Conservation (phyloP, 192 early-diverging fungal species). For the Backusella morwellensis region DNA sequence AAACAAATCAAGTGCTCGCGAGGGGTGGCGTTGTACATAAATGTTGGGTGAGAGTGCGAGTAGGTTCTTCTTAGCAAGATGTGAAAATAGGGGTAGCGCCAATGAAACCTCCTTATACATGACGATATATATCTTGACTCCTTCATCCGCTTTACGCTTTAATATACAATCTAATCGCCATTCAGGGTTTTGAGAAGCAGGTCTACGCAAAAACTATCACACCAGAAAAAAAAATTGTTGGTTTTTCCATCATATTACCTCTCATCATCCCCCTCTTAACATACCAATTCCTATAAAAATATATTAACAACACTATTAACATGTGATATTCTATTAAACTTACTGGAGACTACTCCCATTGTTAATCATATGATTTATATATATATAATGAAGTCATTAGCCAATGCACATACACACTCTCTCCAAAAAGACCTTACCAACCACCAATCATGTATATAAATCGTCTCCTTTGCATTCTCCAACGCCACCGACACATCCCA, state of each 20-base stretch:
- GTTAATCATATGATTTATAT: background rate
- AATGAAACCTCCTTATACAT: conserved; percentile 76
- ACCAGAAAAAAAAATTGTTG: conserved; percentile 27
- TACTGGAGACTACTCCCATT: conserved; percentile 4
- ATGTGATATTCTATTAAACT: background rate
- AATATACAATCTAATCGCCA: conserved; percentile 73
- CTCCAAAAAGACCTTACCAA: conserved; percentile 22
- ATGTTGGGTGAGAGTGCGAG: conserved; percentile 71
- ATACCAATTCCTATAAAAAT: background rate
- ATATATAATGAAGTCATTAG: background rate
- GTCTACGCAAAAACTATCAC: conserved; percentile 61
- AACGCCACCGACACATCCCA: conserved; percentile 67
- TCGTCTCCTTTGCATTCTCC: conserved; percentile 64
- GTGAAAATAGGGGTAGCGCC: conserved; percentile 67
- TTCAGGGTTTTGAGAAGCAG: conserved; percentile 59
- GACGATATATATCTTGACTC: conserved; percentile 78
- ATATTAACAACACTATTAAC: background rate
- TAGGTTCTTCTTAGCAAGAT: conserved; percentile 69
- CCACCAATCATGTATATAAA: conserved; percentile 82
- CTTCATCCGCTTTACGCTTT: conserved; percentile 77
- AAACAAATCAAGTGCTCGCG: conserved; percentile 61
- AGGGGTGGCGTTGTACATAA: conserved; percentile 75
- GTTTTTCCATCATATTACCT: too few relatives aligned
- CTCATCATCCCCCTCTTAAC: background rate
- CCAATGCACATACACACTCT: background rate